Conservation (phyloP, 78 protist genomes). For the Dictyostelium intermedium region DNA sequence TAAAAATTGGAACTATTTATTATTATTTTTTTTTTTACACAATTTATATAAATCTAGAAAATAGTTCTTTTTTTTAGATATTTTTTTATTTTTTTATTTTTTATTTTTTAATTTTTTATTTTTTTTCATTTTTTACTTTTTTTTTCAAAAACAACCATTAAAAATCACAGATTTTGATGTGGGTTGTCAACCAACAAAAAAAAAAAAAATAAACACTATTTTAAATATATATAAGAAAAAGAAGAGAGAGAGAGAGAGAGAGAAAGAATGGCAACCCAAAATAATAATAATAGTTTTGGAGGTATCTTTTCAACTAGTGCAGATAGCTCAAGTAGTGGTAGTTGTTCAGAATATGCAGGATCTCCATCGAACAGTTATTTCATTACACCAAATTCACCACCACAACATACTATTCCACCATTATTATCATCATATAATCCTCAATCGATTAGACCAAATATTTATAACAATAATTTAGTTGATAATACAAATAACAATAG, state of each 20-base stretch:
- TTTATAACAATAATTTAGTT: neutral
- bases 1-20: no score
- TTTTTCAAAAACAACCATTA: neutral
- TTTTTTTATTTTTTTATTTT: neutral
- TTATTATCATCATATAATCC: neutral
- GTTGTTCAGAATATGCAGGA: conserved; percentile 17
- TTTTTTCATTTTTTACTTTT: neutral
- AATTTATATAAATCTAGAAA: no score
- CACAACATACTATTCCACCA: neutral
- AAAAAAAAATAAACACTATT: neutral
- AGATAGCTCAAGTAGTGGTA: neutral
- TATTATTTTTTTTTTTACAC: no score
- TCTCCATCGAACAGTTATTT: neutral
- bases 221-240: no score
- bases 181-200: neutral
- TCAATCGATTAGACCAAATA: neutral
- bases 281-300: neutral
- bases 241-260: no score
- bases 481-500: neutral
- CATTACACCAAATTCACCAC: neutral
- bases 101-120: no score
- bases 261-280: neutral
- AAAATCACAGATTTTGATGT: no score
- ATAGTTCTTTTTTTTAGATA: neutral
- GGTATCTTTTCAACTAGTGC: neutral